These are phyloP conservation scores for Pythium oligandrum DNA, from an alignment of 352 stramenopile species.

Conservation along the genomic window DNA sequence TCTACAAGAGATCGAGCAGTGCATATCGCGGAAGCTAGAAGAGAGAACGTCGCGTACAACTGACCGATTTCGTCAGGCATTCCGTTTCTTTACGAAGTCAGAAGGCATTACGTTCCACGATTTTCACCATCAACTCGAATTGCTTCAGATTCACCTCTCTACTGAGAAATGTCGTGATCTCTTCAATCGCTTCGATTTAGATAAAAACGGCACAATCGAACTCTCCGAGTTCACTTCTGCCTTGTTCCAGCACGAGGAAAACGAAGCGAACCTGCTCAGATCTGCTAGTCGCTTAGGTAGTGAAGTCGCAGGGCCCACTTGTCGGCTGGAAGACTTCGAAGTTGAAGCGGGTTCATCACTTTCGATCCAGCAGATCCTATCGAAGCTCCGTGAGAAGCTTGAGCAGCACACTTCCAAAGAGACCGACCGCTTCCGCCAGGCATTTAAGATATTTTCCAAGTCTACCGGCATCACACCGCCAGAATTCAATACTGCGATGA, in stretches of 20 bases:
- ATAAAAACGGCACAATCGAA: constrained; percentile 57
- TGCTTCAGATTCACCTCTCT: constrained; percentile 61
- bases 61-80: constrained; percentile 52
- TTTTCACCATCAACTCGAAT: constrained; percentile 45
- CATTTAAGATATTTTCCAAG: constrained; percentile 69
- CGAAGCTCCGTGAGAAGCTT: constrained; percentile 50
- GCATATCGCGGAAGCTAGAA: constrained; percentile 56
- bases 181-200: constrained; percentile 58
- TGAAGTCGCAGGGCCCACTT: background rate
- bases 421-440: constrained; percentile 69
- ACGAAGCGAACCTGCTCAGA: constrained; percentile 15
- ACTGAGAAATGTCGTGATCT: constrained; percentile 46
- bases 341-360: constrained; percentile 34
- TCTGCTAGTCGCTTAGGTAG: constrained; percentile 5
- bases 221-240: constrained; percentile 56
- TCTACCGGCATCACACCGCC: constrained; percentile 42
- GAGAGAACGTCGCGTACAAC: constrained; percentile 41
- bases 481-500: constrained; percentile 53
- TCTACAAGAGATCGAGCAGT: constrained; percentile 48
- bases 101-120: constrained; percentile 58
- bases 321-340: constrained; percentile 16
- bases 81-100: constrained; percentile 62
- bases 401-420: constrained; percentile 65
- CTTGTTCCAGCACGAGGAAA: constrained; percentile 45
- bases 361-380: constrained; percentile 53